Base-by-base conservation (phyloP, 2,329 filamentous ascomycete genomes). In the Colletotrichum nymphaeae region DNA sequence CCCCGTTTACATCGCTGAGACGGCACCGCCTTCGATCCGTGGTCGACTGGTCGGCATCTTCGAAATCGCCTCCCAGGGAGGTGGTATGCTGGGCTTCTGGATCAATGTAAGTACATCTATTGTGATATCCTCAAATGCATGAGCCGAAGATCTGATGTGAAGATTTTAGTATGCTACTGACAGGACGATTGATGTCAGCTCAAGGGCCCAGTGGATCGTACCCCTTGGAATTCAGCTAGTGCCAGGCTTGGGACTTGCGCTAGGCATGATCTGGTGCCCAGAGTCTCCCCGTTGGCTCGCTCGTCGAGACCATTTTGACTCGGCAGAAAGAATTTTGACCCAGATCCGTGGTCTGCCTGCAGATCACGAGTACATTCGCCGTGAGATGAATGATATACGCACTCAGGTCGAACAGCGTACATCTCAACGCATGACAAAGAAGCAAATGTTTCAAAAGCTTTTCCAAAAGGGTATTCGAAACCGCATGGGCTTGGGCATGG, bases 341-440 rank as follows among this genome's bases (percentile, higher is more conserved):
- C 86, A 84, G 46, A 77, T 88, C 8, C 67, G 74, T 3, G 72
- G 74, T 6, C 55, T 75, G 14, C 64, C 63, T 5, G 53, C 71
- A 24, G 72, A 75, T 24, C 71, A 75, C 26, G 74, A 75, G 30
- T 75, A 75, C 26, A 69, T 82, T 57, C 78, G 76, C n/a, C 78
- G 81, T 16, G 88, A 91, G 76, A 89, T 89, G 77, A 81, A 84
- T 22, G 89, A 92, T 72, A 91, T 92, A 74, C 86, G 86, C 52
- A 81, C 84, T 1, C 90, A 91, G 16, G 90, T 92, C 22, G 84
- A 88, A 26, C 87, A 90, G 67, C 76, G 76, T 46, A 80, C 77
- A 46, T 80, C 77, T 7, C 74, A 78, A 14, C 79, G 77, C 7
- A 76, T 81, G 75, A 80, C 76, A 74, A 76, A 77, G 69, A 76